phyloP scores from a whole-genome alignment of 2,329 filamentous ascomycete species.

The Pestalotiopsis sp. region DNA sequence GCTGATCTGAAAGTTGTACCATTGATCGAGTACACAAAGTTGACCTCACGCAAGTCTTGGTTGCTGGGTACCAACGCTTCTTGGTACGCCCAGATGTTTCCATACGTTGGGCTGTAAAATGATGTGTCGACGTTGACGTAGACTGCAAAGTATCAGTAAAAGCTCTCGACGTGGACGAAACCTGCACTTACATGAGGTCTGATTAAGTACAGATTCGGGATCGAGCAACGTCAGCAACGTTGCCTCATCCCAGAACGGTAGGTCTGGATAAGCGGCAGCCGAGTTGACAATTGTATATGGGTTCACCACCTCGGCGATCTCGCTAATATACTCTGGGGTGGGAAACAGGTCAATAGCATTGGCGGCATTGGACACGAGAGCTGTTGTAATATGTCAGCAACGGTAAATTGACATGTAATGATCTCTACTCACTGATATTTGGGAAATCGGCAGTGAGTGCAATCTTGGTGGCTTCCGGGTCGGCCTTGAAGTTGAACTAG shows the following conservation, averaged over 20 bases:
- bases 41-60: slow-evolving; percentile 23
- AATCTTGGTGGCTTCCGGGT: slow-evolving; percentile 53
- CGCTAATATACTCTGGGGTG: slow-evolving; percentile 18
- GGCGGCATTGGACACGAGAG: slow-evolving; percentile 19
- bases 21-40: slow-evolving; percentile 23
- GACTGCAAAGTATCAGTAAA: slow-evolving; percentile 15
- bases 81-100: slow-evolving; percentile 25
- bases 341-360: slow-evolving; percentile 16
- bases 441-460: slow-evolving; percentile 50
- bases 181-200: slow-evolving; percentile 22
- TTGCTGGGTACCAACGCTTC: slow-evolving; percentile 17
- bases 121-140: slow-evolving; percentile 26
- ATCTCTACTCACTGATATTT: slow-evolving; percentile 34
- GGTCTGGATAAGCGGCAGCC: slow-evolving; percentile 15
- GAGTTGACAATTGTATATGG: slow-evolving; percentile 22
- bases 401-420: not conserved
- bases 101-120: slow-evolving; percentile 23
- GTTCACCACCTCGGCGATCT: slow-evolving; percentile 21
- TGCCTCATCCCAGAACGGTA: slow-evolving; percentile 28
- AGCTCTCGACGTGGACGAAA: too few relatives aligned
- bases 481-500: slow-evolving; percentile 53
- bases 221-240: slow-evolving; percentile 24
- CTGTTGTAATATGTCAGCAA: slow-evolving; percentile 11
- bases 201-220: slow-evolving; percentile 21
- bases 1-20: slow-evolving; percentile 40